A percentile compares a stretch with the other conserved stretches of the same genome.
These are phyloP conservation scores for Phytophthora citricola DNA, from an alignment of 352 stramenopile genomes.

Conservation along the genomic window DNA sequence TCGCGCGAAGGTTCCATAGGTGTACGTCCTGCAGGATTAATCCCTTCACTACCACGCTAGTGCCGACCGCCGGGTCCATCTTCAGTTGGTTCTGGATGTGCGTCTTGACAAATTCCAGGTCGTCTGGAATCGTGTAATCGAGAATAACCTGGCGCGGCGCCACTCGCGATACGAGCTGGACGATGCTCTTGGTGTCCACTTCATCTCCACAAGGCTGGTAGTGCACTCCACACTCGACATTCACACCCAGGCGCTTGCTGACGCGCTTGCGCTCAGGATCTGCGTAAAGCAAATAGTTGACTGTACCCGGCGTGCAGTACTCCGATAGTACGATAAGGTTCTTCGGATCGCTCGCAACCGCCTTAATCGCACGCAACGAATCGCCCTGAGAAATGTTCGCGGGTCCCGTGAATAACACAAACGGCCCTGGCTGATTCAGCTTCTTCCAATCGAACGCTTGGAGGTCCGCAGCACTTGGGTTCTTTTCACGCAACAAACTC, in stretches of 20 bases:
- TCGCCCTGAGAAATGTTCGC: slow-evolving; percentile 80
- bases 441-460: slow-evolving; percentile 78
- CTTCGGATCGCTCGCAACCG: slow-evolving; percentile 67
- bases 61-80: slow-evolving; percentile 38
- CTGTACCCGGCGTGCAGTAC: slow-evolving; percentile 75
- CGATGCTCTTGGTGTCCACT: slow-evolving; percentile 86
- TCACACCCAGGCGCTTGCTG: slow-evolving; percentile 75
- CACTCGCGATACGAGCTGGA: slow-evolving; percentile 71
- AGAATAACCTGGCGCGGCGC: slow-evolving; percentile 70
- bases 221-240: slow-evolving; percentile 79
- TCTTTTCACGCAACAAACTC: slow-evolving; percentile 37
- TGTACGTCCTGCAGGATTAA: slow-evolving; percentile 41
- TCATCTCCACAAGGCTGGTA: slow-evolving; percentile 88
- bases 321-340: slow-evolving; percentile 89
- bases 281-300: slow-evolving; percentile 87
- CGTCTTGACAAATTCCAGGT: slow-evolving; percentile 72
- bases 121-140: slow-evolving; percentile 61
- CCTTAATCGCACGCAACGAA: slow-evolving; percentile 70
- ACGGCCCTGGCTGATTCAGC: slow-evolving; percentile 66
- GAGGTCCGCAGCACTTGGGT: slow-evolving; percentile 28
- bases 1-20: slow-evolving; percentile 47
- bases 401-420: slow-evolving; percentile 82
- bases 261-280: slow-evolving; percentile 75
- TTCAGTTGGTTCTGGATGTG: slow-evolving; percentile 66
- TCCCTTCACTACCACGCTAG: slow-evolving; percentile 33